phyloP scores from a whole-genome alignment of 192 early-diverging fungal genomes.

The Entomortierella lignicola region DNA sequence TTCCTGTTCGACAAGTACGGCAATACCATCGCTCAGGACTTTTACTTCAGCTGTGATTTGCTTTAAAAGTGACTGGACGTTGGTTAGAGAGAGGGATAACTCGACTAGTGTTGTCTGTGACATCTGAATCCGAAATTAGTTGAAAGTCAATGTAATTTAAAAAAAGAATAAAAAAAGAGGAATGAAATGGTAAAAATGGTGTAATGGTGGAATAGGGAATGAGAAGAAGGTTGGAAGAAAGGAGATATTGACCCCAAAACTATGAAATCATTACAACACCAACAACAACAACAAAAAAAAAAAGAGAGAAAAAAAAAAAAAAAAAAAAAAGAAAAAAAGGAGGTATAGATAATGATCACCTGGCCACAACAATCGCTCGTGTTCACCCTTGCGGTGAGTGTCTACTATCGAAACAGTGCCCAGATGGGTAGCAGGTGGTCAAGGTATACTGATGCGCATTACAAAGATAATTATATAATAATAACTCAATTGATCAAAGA shows the following conservation, averaged over 20 bases:
- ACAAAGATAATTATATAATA: no score
- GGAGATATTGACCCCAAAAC: no score
- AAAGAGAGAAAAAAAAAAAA: neutral
- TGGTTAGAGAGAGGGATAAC: conserved; percentile 33
- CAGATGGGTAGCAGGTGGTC: no score
- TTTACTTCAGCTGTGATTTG: conserved; percentile 50
- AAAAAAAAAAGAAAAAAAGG: conserved; percentile 12
- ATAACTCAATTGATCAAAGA: no score
- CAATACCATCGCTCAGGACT: conserved; percentile 40
- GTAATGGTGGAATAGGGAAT: no score
- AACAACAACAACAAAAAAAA: no score
- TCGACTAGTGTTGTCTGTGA: conserved; percentile 35
- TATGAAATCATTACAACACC: no score
- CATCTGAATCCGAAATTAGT: conserved; percentile 16
- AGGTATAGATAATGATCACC: conserved; percentile 5
- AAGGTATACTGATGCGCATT: no score
- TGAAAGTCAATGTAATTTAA: neutral
- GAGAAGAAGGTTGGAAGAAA: neutral
- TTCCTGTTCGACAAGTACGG: conserved; percentile 29
- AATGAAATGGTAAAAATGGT: neutral
- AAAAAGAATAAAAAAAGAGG: no score
- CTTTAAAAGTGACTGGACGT: conserved; percentile 44
- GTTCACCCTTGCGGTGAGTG: neutral
- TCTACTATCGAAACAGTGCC: neutral
- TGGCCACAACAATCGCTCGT: neutral